phyloP scores from a whole-genome alignment of 345 rosid genomes.

The Hevea brasiliensis region DNA sequence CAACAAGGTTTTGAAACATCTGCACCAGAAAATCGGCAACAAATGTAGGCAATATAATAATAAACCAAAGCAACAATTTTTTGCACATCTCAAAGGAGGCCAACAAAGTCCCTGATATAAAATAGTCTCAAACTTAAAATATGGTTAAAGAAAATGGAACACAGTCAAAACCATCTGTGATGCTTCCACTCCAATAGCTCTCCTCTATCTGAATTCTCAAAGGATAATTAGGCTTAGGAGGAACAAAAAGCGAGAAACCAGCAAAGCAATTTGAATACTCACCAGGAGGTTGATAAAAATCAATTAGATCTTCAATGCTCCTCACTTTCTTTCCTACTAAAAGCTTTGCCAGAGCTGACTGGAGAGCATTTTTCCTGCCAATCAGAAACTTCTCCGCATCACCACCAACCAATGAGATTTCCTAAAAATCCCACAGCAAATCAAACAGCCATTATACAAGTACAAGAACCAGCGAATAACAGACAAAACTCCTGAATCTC shows the following conservation, averaged over 20 bases:
- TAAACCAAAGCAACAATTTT: not conserved
- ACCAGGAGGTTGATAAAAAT: slow-evolving; percentile 56
- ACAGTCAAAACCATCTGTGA: not conserved
- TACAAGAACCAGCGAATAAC: slow-evolving; percentile 1
- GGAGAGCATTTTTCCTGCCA: slow-evolving; percentile 48
- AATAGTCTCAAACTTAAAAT: not conserved
- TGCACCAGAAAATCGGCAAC: slow-evolving; percentile 35
- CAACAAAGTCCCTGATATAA: not conserved
- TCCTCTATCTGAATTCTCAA: not conserved
- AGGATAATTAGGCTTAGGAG: not conserved
- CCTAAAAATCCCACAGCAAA: slow-evolving; percentile 42
- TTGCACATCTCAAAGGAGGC: not conserved
- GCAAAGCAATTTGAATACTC: not conserved
- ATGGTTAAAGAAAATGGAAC: not conserved
- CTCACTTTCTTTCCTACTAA: slow-evolving; percentile 62
- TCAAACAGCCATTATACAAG: slow-evolving; percentile 20
- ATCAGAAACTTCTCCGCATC: slow-evolving; percentile 78
- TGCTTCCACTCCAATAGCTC: not conserved
- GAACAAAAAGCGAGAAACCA: not conserved
- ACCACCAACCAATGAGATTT: slow-evolving; percentile 46
- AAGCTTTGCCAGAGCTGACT: slow-evolving; percentile 60
- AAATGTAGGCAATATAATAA: not conserved
- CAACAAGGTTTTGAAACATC: slow-evolving; percentile 68
- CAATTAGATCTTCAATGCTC: slow-evolving; percentile 55
- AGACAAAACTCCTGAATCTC: not conserved